Base-by-base conservation (phyloP, 78 protist genomes). In the Dictyostelium capitatum region DNA sequence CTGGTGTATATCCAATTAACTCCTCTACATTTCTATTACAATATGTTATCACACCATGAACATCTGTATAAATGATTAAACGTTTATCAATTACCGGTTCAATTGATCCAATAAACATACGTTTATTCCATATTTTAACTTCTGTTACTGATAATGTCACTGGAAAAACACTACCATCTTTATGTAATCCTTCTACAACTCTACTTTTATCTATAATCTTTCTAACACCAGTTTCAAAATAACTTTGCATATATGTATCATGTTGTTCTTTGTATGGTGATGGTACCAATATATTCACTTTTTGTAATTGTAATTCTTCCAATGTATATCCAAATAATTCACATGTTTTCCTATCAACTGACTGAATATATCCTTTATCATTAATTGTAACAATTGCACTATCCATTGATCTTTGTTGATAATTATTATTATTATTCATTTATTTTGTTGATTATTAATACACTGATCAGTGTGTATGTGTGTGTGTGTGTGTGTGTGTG, bases 301-400 rank as follows among this genome's bases (percentile, higher is more conserved):
- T 74, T 47, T 84, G 80, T 17, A 59, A 17, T 50, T 75, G 84
- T 30, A 84, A 30, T 23, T 84, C 91, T 23, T 84, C 91, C 11
- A 84, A 72, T 11, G 91, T 84, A 73, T 84, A 84, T 23, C 91
- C 91, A 64, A 84, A 84, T 25, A 84, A 81, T 28, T 84, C 81
- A 77, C 84, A 74, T 46, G 84, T 75, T 25, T 84, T 84, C 7
- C 81, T 84, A 72, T 84, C 91, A 8, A 77, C 91, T 30, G 91
- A 84, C 25, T 72, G 80, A 23, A 84, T 84, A 15, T 73, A 57
- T 11, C 91, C 91, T 57, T 84, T 77, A 28, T 74, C 84, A 46
- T 56, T 84, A 57, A 84, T 84, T 15, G 91, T 84, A 6, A 84
- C 81, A n/a, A 84, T 84, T 0, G 91, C 83, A 79, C 83, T 79